A percentile compares a stretch with the other conserved stretches of the same genome.
Conservation (phyloP, 441 rosid species). For the Jatropha podagrica region DNA sequence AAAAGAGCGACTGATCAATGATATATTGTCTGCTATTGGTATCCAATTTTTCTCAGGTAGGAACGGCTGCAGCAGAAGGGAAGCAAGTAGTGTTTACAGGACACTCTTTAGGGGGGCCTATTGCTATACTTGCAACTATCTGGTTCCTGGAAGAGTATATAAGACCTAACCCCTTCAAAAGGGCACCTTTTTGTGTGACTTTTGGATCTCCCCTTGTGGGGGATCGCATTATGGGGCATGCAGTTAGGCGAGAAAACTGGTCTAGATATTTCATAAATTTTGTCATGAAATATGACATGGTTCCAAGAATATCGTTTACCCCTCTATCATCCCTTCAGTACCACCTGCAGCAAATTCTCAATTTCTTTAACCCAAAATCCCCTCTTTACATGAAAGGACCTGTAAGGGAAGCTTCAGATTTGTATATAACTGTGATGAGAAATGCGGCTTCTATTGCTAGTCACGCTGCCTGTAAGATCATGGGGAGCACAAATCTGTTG, state of each 20-base stretch:
- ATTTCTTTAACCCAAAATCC: constrained; percentile 31
- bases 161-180: neutral
- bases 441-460: constrained; percentile 47
- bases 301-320: constrained; percentile 67
- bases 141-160: constrained; percentile 54
- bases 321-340: constrained; percentile 40
- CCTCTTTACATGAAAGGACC: constrained; percentile 8
- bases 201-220: constrained; percentile 87
- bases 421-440: constrained; percentile 46
- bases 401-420: constrained; percentile 13
- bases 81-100: constrained; percentile 75
- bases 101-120: constrained; percentile 78
- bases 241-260: constrained; percentile 74
- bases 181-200: constrained; percentile 54
- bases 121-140: constrained; percentile 70
- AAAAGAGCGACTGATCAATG: neutral
- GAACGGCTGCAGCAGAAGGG: constrained; percentile 28
- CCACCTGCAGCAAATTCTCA: constrained; percentile 37
- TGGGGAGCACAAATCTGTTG: constrained; percentile 61
- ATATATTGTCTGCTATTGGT: constrained; percentile 13
- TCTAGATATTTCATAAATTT: constrained; percentile 60
- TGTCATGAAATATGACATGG: constrained; percentile 63
- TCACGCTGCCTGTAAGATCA: constrained; percentile 52
- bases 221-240: constrained; percentile 60
- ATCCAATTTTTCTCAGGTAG: constrained; percentile 44